Conservation (phyloP, 306 rosid genomes). For the Acmispon strigosus region DNA sequence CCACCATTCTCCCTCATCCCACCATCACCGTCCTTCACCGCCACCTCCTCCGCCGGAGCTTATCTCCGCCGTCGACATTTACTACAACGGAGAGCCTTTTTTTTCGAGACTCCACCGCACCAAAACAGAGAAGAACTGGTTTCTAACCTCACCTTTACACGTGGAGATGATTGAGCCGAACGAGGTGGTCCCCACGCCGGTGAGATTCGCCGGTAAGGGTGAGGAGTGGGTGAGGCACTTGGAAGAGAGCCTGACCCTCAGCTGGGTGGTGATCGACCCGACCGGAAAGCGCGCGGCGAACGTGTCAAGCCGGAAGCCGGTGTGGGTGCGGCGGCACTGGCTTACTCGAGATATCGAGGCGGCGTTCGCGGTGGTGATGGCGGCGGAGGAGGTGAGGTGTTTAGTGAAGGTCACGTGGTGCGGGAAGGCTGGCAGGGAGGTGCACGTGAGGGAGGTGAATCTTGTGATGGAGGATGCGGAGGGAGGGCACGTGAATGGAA, state of each 20-base stretch:
- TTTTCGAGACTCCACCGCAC: slow-evolving; percentile 46
- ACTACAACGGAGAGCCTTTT: slow-evolving; percentile 36
- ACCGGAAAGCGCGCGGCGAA: slow-evolving; percentile 44
- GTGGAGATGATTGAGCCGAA: slow-evolving; percentile 49
- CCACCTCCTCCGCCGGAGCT: slow-evolving; percentile 20
- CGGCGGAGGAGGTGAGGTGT: slow-evolving; percentile 48
- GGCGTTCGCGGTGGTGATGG: slow-evolving; percentile 41
- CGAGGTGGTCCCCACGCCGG: slow-evolving; percentile 42
- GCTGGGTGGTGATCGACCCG: slow-evolving; percentile 73
- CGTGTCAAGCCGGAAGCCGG: slow-evolving; percentile 57
- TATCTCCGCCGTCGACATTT: slow-evolving; percentile 67
- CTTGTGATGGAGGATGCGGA: slow-evolving; percentile 65
- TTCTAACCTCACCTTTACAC: slow-evolving; percentile 44
- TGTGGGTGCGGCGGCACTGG: slow-evolving; percentile 66
- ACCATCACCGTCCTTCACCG: background rate
- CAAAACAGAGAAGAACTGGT: slow-evolving; percentile 38
- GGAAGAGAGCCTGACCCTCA: slow-evolving; percentile 47
- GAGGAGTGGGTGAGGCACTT: slow-evolving; percentile 36
- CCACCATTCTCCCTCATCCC: slow-evolving; percentile 10
- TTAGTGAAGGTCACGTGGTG: slow-evolving; percentile 53
- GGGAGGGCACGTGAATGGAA: slow-evolving; percentile 54
- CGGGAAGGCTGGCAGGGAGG: slow-evolving; percentile 42
- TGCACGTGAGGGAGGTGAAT: slow-evolving; percentile 66
- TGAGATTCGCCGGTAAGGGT: slow-evolving; percentile 17
- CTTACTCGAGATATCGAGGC: slow-evolving; percentile 61